A percentile compares a stretch with the other conserved stretches of the same genome.
phyloP scores from a whole-genome alignment of 805 yeast species.

The Yarrowia porcina region DNA sequence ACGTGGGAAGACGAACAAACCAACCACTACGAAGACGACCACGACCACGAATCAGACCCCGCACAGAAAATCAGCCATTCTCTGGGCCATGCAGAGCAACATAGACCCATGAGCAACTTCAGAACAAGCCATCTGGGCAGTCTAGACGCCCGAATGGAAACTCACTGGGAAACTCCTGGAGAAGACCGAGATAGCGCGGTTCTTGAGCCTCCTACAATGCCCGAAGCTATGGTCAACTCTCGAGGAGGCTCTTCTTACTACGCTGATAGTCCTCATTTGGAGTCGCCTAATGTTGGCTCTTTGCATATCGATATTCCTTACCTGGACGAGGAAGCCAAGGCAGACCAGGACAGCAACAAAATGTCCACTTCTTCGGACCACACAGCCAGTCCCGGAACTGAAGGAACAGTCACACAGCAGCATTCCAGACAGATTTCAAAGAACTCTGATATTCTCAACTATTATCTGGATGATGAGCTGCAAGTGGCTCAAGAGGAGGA shows the following conservation, averaged over 20 bases:
- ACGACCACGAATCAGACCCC: neutral
- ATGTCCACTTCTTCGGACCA: conserved; percentile 10
- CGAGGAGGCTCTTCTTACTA: conserved; percentile 9
- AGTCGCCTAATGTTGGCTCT: neutral
- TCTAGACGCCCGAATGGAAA: conserved; percentile 17
- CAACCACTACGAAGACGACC: conserved; percentile 8
- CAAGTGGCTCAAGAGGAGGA: conserved; percentile 19
- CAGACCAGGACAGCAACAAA: neutral
- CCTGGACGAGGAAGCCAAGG: conserved; percentile 14
- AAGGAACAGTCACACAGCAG: neutral
- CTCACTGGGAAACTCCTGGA: conserved; percentile 9
- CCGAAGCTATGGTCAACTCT: neutral
- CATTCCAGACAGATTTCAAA: conserved; percentile 9
- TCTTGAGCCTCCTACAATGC: neutral
- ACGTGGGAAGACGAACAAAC: conserved; percentile 9
- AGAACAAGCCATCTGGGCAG: neutral
- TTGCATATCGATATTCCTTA: conserved; percentile 12
- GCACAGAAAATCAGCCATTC: conserved; percentile 13
- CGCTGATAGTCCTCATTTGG: conserved; percentile 7
- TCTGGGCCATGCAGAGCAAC: conserved; percentile 11
- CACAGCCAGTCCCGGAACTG: neutral
- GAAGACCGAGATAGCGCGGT: conserved; percentile 11
- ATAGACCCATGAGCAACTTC: neutral
- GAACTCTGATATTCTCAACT: conserved; percentile 15
- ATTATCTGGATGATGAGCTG: conserved; percentile 18